phyloP scores from a whole-genome alignment of 2,329 filamentous ascomycete species.

The Colletotrichum limetticola region DNA sequence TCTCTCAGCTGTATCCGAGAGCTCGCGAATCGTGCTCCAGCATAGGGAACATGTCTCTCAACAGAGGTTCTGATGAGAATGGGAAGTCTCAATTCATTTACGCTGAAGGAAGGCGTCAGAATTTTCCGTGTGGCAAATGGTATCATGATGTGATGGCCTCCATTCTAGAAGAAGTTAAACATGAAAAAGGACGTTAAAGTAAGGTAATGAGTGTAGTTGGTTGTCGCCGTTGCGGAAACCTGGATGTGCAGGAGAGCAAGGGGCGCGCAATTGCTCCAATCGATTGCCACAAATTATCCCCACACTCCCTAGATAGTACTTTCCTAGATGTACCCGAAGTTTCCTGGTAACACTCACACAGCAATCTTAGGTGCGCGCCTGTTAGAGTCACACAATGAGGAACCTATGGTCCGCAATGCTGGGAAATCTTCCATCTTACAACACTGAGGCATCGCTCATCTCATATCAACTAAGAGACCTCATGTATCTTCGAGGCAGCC shows the following conservation, averaged over 20 bases:
- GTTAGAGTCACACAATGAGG: not conserved
- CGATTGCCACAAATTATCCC: not conserved
- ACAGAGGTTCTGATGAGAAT: not conserved
- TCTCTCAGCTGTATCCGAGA: constrained; percentile 72
- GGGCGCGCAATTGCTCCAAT: not conserved
- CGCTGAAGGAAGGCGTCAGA: not conserved
- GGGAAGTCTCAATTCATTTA: not conserved
- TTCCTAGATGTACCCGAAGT: not conserved
- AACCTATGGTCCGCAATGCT: not conserved
- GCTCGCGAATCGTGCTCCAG: constrained; percentile 7
- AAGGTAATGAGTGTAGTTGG: not conserved
- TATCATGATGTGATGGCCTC: constrained; percentile 7
- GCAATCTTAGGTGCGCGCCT: not conserved
- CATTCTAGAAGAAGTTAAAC: not conserved
- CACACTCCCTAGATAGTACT: not conserved
- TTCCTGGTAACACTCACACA: not conserved
- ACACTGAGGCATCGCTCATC: not conserved
- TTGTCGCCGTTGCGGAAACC: not conserved
- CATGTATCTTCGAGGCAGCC: constrained; percentile 15
- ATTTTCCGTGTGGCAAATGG: not conserved
- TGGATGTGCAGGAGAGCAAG: not conserved
- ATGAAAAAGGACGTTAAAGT: not conserved
- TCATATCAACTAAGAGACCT: not conserved
- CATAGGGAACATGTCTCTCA: not conserved
- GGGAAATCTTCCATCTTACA: constrained; percentile 25